Base-by-base conservation (phyloP, 2,329 filamentous ascomycete genomes). In the Xylariaceae sp. region DNA sequence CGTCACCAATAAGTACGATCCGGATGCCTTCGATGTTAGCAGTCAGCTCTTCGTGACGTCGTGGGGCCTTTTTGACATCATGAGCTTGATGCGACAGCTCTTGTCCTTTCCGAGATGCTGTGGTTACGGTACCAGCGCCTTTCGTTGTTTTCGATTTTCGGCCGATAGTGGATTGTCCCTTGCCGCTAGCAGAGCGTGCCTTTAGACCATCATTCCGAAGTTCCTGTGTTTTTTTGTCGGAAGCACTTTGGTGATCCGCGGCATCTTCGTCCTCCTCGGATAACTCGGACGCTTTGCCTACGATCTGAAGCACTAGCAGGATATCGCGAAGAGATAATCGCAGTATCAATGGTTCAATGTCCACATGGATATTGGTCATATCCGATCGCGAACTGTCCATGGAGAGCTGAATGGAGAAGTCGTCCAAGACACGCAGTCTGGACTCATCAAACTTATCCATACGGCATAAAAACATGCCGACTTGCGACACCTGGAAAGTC, bases 401-500 rank as follows among this genome's bases (percentile, higher is more conserved):
- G 2, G 90, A 94, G 62, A 96, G 79, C 57, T 94, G 89, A 10
- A 97, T 77, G 2, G 91, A 96, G 68, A 99, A 99, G 70, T 99
- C 92, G 66, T 99, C 95, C 31, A 99, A 82, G 55, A 99, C 96
- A 16, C 94, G 86, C 43, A 99, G 79, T 36, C 90, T 84, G 39
- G 87, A 92, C 3, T 89, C 91, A 61, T 99, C 93, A 61, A 97
- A 97, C 57, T 86, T 89, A 70, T 99, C 95, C 94, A 99, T 99
- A 12, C 94, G 88, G 67, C 95, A 99, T 31, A 99, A 72, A 69
- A 97, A 99, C 94, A 99, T 99, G 61, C 94, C 94, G 48, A 97
- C 83, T 65, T 97, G 87, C 7, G 90, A 92, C 2, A 99, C 84
- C 66, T 99, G 93, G 66, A 99, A 81, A 1, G 94, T 97, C 61